Evolutionary conservation across 1,139 yeast species (phyloP), one percentile per base, ranked within the genome.

Genomic region (Geotrichum siamense): DNA sequence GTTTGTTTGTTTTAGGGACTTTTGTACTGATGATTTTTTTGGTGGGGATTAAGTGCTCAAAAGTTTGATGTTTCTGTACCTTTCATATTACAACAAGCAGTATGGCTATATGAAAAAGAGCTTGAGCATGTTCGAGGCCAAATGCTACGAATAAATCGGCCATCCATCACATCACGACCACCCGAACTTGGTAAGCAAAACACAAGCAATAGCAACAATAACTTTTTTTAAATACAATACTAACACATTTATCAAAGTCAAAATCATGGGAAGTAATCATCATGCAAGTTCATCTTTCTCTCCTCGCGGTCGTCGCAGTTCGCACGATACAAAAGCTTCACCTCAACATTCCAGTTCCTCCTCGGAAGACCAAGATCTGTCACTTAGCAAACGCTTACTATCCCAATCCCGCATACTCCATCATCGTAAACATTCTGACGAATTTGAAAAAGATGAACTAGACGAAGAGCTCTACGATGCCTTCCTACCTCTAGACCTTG

Each of bases 21-120:
- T 15, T 12, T n/a, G 20, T n/a, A 6, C 34, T 39, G 46, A 28
- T 29, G 36, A 17, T 17, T 23, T 34, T 34, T 21, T 21, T 20
- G 4, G 2, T 26, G 36, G 29, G 25, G 13, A n/a, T 23, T 23
- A n/a, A 49, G 53, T 30, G 67, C 65, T 3, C 33, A 44, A 12
- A 47, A 57, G 44, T 69, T 70, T 44, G 54, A 58, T 9, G 74
- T 68, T 2, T 59, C 71, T 2, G 62, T 62, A 5, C 62, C 67
- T 5, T 70, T 69, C 44, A 56, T 70, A 2, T 63, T 70, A 20
- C 73, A 70, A 49, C 73, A 70, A 48, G 71, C 73, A 1, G 70
- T 69, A 4, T 69, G 74, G 73, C 58, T 70, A 3, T 70, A 70
- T 45, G 74, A 70, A 48, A 62, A 61, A 43, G 74, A 70, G 51